Evolutionary conservation across 345 rosid species (phyloP).

Genomic region (Syzygium aqueum): DNA sequence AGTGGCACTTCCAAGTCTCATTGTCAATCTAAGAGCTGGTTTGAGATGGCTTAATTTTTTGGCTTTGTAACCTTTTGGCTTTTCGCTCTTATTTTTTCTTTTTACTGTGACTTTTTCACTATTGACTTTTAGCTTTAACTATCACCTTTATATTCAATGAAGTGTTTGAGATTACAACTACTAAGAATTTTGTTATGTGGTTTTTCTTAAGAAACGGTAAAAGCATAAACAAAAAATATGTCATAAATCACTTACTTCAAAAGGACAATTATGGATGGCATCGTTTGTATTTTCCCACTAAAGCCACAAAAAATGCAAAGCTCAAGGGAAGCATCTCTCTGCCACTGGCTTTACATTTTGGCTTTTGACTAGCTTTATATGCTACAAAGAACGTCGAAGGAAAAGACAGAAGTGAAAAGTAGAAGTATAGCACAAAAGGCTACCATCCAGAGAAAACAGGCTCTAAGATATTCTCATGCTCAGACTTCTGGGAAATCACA

Average conservation of each 20-base stretch:
- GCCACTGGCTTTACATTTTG: background rate
- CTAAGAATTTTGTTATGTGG: background rate
- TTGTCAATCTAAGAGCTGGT: background rate
- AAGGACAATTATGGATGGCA: background rate
- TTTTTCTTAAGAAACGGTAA: background rate
- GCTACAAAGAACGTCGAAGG: background rate
- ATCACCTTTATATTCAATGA: too few species aligned
- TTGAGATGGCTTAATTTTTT: background rate
- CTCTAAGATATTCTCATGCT: background rate
- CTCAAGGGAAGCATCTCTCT: background rate
- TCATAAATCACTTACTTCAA: background rate
- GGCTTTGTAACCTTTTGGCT: background rate
- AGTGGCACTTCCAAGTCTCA: background rate
- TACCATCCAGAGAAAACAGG: background rate
- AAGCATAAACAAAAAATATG: background rate
- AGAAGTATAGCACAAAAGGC: background rate
- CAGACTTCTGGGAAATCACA: background rate
- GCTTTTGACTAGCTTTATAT: background rate
- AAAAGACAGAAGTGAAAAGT: background rate
- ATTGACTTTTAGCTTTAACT: background rate
- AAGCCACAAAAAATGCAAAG: background rate
- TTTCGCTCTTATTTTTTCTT: background rate
- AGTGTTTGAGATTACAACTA: background rate
- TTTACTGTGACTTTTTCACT: background rate
- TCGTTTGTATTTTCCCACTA: background rate